phyloP scores from a whole-genome alignment of 2,329 filamentous ascomycete genomes.

The Ciborinia camelliae region DNA sequence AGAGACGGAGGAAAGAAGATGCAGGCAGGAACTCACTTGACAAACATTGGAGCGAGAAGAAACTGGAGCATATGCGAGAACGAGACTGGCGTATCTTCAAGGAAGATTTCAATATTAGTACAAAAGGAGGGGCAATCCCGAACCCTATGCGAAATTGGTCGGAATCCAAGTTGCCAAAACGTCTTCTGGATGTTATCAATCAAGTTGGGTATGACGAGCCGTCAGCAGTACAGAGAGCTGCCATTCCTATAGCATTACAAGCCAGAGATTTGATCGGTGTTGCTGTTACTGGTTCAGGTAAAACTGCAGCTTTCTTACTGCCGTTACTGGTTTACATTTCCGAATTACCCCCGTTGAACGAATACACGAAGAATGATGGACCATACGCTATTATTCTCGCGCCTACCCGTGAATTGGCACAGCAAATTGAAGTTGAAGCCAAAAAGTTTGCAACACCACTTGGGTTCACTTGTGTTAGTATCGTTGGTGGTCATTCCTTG shows the following conservation, averaged over 20 bases:
- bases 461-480: slow-evolving; percentile 91
- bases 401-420: slow-evolving; percentile 92
- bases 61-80: slow-evolving; percentile 88
- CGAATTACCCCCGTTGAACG: slow-evolving; percentile 78
- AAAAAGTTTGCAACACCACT: slow-evolving; percentile 87
- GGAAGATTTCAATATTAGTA: slow-evolving; percentile 95
- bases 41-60: slow-evolving; percentile 95
- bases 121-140: slow-evolving; percentile 86
- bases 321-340: slow-evolving; percentile 93
- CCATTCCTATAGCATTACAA: slow-evolving; percentile 91
- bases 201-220: slow-evolving; percentile 89
- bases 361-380: slow-evolving; percentile 86
- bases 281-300: slow-evolving; percentile 95
- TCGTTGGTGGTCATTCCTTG: slow-evolving; percentile 94
- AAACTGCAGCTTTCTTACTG: slow-evolving; percentile 91
- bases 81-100: slow-evolving; percentile 99
- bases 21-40: slow-evolving; percentile 73
- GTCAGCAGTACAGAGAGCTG: slow-evolving; percentile 85
- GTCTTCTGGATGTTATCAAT: slow-evolving; percentile 76
- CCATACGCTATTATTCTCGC: slow-evolving; percentile 97
- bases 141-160: slow-evolving; percentile 95
- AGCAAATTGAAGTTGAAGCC: slow-evolving; percentile 94
- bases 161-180: slow-evolving; percentile 76
- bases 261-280: slow-evolving; percentile 96
- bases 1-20: slow-evolving; percentile 71